Base-by-base conservation (phyloP, 1,284 basidiomycete genomes). In the Rhodotorula sp. region DNA sequence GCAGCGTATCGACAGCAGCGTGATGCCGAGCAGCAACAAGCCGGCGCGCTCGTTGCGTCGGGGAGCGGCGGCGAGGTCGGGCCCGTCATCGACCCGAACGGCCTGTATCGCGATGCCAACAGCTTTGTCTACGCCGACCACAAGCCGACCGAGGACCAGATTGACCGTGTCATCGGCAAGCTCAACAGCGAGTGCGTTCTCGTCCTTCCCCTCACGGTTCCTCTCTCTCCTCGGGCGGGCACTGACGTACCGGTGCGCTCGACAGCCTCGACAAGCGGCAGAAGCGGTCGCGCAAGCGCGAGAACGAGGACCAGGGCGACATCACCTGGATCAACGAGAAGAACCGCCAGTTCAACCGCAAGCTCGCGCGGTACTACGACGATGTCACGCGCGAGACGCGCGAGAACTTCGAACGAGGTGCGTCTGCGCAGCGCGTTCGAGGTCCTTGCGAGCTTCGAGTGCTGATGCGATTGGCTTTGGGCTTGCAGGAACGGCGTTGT, bases 281-380 rank as follows among this genome's bases (percentile, higher is more conserved):
- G 80, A 95, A 92, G 80, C 90, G 92, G 83, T 92, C 90, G 50
- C 85, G 94, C 75, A 92, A 93, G 82, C 87, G 93, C 70, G 85
- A 85, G 80, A 94, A 96, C 83, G 93, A 97, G 79, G 90, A 91
- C 64, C 90, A 96, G 74, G 93, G 91, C 67, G 93, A 97, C 77
- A 92, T 99, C 82, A 98, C 93, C 19, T 99, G 99, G 81, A 99
- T 99, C 88, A 99, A 99, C 85, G 93, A 97, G 81, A 89, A 90
- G 72, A 99, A 99, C 84, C 90, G 92, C 79, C 92, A 96, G 65
- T 99, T 98, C 87, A 99, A 98, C 88, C 95, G 95, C 84, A 99
- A 97, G 89, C 93, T 98, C 84, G 90, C 91, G 27, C 88, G 96
- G 72, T 99, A 94, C 84, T 99, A 94, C 85, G 93, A 98, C 66